phyloP scores from a whole-genome alignment of 2,329 filamentous ascomycete genomes.

The Penicillium sp. region DNA sequence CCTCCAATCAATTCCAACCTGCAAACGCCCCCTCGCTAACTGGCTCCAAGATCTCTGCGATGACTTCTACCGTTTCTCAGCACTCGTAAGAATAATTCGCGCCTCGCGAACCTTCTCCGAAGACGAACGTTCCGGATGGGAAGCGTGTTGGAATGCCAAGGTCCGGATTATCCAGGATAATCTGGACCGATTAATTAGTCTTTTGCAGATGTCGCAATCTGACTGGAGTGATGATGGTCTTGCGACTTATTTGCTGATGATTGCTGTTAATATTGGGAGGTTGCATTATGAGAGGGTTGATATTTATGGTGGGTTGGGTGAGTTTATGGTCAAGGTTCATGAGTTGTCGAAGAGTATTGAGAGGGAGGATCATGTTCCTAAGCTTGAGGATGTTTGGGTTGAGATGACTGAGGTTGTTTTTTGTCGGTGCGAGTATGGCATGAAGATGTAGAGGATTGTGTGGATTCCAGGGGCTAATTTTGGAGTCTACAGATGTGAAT shows the following conservation, averaged over 20 bases:
- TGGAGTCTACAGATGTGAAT: not conserved
- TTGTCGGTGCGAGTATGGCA: not conserved
- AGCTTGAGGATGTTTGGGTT: not conserved
- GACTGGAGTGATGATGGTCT: not conserved
- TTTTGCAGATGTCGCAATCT: not conserved
- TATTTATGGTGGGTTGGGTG: not conserved
- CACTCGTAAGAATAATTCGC: not conserved
- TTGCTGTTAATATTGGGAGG: not conserved
- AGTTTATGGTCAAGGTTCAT: not conserved
- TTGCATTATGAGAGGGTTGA: not conserved
- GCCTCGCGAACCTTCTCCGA: not conserved
- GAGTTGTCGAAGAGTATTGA: not conserved
- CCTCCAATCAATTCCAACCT: not conserved
- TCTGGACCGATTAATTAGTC: not conserved
- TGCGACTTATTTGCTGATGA: not conserved
- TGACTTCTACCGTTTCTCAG: not conserved
- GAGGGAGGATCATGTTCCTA: not conserved
- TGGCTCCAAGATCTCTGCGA: not conserved
- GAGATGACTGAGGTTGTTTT: not conserved
- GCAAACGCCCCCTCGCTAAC: not conserved
- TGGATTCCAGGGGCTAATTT: too few relatives aligned
- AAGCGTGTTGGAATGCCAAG: slow-evolving; percentile 3
- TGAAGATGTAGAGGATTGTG: not conserved
- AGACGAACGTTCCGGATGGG: not conserved
- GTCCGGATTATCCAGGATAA: not conserved